phyloP scores from a whole-genome alignment of 805 yeast genomes.

The Monosporozyma siamensis region DNA sequence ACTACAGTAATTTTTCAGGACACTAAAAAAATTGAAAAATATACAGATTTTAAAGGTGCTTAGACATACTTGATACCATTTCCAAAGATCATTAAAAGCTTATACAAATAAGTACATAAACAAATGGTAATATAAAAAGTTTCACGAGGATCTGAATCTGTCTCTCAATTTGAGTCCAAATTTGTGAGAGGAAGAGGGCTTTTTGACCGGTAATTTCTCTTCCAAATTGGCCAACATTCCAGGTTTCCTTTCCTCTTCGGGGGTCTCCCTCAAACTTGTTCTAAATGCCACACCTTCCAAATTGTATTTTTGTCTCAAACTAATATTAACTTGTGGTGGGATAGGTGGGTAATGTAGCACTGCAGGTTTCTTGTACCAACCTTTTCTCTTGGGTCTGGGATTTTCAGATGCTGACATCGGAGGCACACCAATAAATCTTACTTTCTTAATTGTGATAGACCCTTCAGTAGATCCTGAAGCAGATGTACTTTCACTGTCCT shows the following conservation, averaged over 20 bases:
- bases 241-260: neutral
- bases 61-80: too few species aligned
- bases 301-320: slow-evolving; percentile 13
- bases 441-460: slow-evolving; percentile 17
- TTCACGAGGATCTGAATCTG: slow-evolving; percentile 10
- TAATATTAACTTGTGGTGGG: slow-evolving; percentile 14
- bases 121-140: too few species aligned
- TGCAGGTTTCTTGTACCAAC: slow-evolving; percentile 32
- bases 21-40: neutral
- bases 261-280: slow-evolving; percentile 21
- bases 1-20: too few species aligned
- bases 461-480: neutral
- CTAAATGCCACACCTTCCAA: slow-evolving; percentile 31
- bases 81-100: too few species aligned
- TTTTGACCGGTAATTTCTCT: slow-evolving; percentile 3
- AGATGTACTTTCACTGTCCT: neutral
- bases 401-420: slow-evolving; percentile 27
- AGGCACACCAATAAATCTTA: slow-evolving; percentile 30
- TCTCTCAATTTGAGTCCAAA: slow-evolving; percentile 21
- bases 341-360: slow-evolving; percentile 28
- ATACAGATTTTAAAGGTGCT: neutral
- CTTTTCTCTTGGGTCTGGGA: slow-evolving; percentile 26
- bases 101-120: too few species aligned
- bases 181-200: slow-evolving; percentile 14
- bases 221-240: slow-evolving; percentile 5